Conservation (phyloP, 2,329 filamentous ascomycete species). For the Truncatella angustata region DNA sequence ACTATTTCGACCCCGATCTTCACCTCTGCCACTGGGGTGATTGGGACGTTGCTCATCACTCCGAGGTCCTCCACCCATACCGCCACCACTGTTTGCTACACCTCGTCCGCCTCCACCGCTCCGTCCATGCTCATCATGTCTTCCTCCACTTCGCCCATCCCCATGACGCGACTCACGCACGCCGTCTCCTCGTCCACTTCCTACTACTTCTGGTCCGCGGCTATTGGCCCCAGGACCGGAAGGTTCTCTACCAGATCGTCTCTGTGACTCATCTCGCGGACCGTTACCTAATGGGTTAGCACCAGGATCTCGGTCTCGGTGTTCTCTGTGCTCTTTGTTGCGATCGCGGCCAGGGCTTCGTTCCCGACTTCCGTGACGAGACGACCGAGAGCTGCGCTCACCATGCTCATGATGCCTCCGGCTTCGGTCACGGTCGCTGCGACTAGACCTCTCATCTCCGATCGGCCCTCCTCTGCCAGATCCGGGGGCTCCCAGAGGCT, state of each 20-base stretch:
- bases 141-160: constrained; percentile 7
- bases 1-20: constrained; percentile 35
- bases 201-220: neutral
- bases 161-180: constrained; percentile 26
- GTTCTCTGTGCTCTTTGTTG: constrained; percentile 27
- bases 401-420: constrained; percentile 42
- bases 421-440: constrained; percentile 33
- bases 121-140: constrained; percentile 28
- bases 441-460: constrained; percentile 28
- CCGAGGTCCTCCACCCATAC: constrained; percentile 32
- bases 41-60: constrained; percentile 32
- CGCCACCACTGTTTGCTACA: constrained; percentile 30
- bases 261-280: constrained; percentile 27
- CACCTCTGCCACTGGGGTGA: constrained; percentile 30
- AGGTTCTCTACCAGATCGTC: constrained; percentile 20
- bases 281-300: constrained; percentile 21
- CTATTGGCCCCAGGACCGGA: neutral
- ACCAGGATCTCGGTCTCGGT: constrained; percentile 26
- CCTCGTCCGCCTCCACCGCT: constrained; percentile 18
- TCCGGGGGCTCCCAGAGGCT: constrained; percentile 38
- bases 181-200: constrained; percentile 16
- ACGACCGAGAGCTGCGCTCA: constrained; percentile 37
- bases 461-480: constrained; percentile 31
- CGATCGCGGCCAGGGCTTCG: constrained; percentile 47
- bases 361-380: constrained; percentile 49